Percentiles rank a stretch among this genome's conserved stretches.
Conservation (phyloP, 257 asterid species). For the Cruciata laevipes region DNA sequence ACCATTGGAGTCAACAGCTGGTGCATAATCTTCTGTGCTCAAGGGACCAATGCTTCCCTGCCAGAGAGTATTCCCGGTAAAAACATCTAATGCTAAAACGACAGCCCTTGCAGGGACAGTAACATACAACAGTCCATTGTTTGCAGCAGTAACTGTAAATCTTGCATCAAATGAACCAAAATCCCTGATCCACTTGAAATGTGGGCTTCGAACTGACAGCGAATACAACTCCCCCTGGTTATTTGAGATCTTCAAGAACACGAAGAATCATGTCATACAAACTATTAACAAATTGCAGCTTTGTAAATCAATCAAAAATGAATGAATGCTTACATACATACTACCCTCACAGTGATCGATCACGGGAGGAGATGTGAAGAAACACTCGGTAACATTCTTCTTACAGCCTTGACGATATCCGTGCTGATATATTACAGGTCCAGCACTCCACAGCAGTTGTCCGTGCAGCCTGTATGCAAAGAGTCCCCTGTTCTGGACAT, state of each 20-base stretch:
- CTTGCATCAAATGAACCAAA: slow-evolving; percentile 52
- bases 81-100: slow-evolving; percentile 62
- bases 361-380: slow-evolving; percentile 62
- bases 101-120: slow-evolving; percentile 39
- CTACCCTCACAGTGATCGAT: slow-evolving; percentile 95
- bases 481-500: slow-evolving; percentile 60
- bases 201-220: slow-evolving; percentile 60
- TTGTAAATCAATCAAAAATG: background rate
- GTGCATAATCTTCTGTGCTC: slow-evolving; percentile 60
- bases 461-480: slow-evolving; percentile 62
- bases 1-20: slow-evolving; percentile 80
- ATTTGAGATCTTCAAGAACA: slow-evolving; percentile 54
- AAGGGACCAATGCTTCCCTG: slow-evolving; percentile 60
- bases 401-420: slow-evolving; percentile 90
- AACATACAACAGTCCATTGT: slow-evolving; percentile 65
- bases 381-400: slow-evolving; percentile 53
- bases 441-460: slow-evolving; percentile 71
- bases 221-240: slow-evolving; percentile 80
- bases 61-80: slow-evolving; percentile 68
- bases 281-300: background rate
- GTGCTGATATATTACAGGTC: slow-evolving; percentile 67
- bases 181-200: slow-evolving; percentile 86
- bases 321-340: slow-evolving; percentile 47
- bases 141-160: slow-evolving; percentile 54
- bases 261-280: background rate